Base-by-base conservation (phyloP, 192 early-diverging fungal species). In the Backusella tuberculispora region DNA sequence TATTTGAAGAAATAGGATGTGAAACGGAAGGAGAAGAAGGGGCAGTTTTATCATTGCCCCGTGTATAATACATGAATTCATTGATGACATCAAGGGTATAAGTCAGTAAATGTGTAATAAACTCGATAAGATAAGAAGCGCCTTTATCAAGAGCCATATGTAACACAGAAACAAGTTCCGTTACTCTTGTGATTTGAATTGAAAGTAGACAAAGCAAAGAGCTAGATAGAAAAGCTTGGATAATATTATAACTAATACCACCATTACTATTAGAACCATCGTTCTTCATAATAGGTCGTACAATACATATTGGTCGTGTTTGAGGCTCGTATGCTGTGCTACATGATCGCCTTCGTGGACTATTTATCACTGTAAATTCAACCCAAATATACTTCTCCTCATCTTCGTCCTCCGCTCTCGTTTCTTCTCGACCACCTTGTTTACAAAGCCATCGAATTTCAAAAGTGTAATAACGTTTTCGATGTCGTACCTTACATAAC, bases 231-330 rank as follows among this genome's bases (percentile, higher is more conserved):
- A 46, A 21, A 43, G 17, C 0, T 45, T 41, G 21, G 43, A 46
- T 21, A 8, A 41, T 43, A 42, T 26, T 19, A 43, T 15, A 7
- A 5, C 14, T 7, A 9, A 34, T 34, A 34, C 29, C 2, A 34
- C 2, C 29, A 34, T 2, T 34, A 34, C 29, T 2, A 34, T 34
- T 34, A 34, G 29, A 34, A 34, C 29, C 2, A 34, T 34, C 29
- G 0, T n/a, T 68, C 1, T 7, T 26, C 13, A 41, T 21, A 5
- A 63, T 41, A 43, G 53, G 71, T 29, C 71, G 15, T 10, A 72
- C 38, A 41, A 72, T 72, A 60, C 71, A 72, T 42, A 72, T 72
- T 4, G 71, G 71, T 10, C 71, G 48, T 26, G 71, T 56, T 72
- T 63, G 50, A 43, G 71, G 48, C 9, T 72, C 71, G 6, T 72